Evolutionary conservation across 2,329 filamentous ascomycete species (phyloP), one percentile per base, ranked within the genome.

Genomic region (Microdochium paspali): DNA sequence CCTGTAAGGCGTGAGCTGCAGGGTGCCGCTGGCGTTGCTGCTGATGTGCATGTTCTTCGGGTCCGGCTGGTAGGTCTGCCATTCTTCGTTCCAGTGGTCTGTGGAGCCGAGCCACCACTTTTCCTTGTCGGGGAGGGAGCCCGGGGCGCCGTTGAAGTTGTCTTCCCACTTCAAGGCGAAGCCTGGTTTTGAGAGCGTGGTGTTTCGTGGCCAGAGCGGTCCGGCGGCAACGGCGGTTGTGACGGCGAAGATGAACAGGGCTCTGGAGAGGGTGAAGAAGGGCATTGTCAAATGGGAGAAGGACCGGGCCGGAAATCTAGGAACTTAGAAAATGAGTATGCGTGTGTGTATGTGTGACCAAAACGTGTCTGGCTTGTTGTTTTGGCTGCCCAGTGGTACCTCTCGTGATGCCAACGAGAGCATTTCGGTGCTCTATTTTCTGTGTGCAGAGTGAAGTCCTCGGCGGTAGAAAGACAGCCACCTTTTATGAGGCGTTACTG

Each of bases 1-100:
- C 47, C 61, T 60, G 55, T 66, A 68, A 12, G 74, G 74, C 0
- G 76, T 67, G 46, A 78, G 64, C 58, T 77, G 74, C 12, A 78
- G 60, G 0, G 74, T 76, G 18, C 62, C 52, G 35, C 71, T 73
- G 18, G 62, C 52, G 35, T 70, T 73, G 13, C 74, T 74, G 7
- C 70, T 73, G 43, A 73, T 65, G 56, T 77, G 74, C 15, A 74
- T 61, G 60, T 77, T 75, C 49, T 58, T 52, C 47, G 60, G 63
- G 44, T 65, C 68, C 3, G 60, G 56, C 35, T 66, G 67, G 63
- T 78, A 78, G 3, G 61, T 61, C 59, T 78, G 66, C 44, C 66
- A 58, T 59, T 78, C 74, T 53, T 67, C 63, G 63, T 78, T 77
- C 42, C 35, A 40, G 35, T 40, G 35, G 35, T 40, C 35, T 20